phyloP scores from a whole-genome alignment of 169 alveolate genomes.

The Cryptosporidium andersoni region DNA sequence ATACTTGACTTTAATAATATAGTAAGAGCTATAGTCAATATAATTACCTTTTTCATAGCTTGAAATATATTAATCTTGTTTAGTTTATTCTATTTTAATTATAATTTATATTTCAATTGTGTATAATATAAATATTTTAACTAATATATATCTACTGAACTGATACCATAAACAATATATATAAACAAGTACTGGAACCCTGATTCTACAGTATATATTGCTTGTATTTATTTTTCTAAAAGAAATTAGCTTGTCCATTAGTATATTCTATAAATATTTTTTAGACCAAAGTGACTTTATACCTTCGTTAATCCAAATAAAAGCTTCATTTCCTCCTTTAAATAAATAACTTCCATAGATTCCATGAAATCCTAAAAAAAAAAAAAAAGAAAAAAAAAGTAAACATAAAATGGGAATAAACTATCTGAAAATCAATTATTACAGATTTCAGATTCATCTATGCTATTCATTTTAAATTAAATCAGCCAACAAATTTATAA shows the following conservation, averaged over 20 bases:
- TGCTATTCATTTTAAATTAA: no score
- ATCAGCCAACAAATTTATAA: no score
- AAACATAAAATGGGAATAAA: no score
- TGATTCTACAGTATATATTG: background rate
- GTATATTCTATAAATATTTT: no score
- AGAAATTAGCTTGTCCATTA: no score
- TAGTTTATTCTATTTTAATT: background rate
- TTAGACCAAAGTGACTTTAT: background rate
- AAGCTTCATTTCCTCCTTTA: slow-evolving; percentile 35
- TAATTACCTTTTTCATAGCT: background rate
- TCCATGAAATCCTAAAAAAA: slow-evolving; percentile 56
- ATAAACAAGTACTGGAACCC: no score
- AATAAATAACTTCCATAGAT: slow-evolving; percentile 37
- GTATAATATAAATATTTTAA: no score
- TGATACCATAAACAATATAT: no score
- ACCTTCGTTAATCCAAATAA: slow-evolving; percentile 24
- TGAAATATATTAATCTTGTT: background rate
- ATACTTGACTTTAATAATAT: background rate
- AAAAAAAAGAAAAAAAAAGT: background rate
- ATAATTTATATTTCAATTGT: no score
- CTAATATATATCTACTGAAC: no score
- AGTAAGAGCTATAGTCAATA: background rate
- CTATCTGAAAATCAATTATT: no score
- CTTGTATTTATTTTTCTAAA: background rate
- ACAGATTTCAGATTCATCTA: no score